phyloP scores from a whole-genome alignment of 1,284 basidiomycete species.

The Pseudozyma sp. region DNA sequence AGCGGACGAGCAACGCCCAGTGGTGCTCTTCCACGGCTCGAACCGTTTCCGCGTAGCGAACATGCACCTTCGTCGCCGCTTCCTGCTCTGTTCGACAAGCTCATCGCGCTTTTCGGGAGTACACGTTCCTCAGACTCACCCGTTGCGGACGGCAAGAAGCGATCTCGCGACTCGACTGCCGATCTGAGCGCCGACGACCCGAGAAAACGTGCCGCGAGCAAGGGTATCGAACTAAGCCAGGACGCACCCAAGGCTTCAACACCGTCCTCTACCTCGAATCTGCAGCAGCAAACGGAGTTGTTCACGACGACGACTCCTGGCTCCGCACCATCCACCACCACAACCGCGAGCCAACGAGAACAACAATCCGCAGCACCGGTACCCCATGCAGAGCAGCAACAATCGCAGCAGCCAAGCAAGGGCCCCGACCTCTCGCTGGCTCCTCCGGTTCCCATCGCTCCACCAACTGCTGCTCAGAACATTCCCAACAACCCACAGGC shows the following conservation, averaged over 20 bases:
- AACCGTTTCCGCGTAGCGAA: slow-evolving; percentile 44
- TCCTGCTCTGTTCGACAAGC: slow-evolving; percentile 44
- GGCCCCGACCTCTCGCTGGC: slow-evolving; percentile 33
- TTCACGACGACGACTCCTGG: background rate
- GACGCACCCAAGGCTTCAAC: slow-evolving; percentile 22
- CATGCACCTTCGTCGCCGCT: slow-evolving; percentile 37
- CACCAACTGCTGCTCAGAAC: slow-evolving; percentile 22
- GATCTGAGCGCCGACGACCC: slow-evolving; percentile 15
- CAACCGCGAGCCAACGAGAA: background rate
- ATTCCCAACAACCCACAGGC: slow-evolving; percentile 49
- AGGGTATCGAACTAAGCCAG: slow-evolving; percentile 18
- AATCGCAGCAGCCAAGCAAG: slow-evolving; percentile 17
- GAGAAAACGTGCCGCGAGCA: slow-evolving; percentile 23
- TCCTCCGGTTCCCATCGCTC: slow-evolving; percentile 36
- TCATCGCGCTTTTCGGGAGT: slow-evolving; percentile 27
- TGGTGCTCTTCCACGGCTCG: slow-evolving; percentile 30
- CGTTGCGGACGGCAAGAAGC: slow-evolving; percentile 18
- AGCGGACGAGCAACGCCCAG: slow-evolving; percentile 10
- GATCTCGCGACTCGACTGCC: slow-evolving; percentile 28
- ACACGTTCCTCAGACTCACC: slow-evolving; percentile 10
- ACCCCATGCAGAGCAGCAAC: slow-evolving; percentile 11
- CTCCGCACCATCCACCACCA: slow-evolving; percentile 1
- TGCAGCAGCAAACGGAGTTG: slow-evolving; percentile 5
- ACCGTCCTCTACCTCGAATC: slow-evolving; percentile 16
- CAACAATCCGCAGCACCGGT: slow-evolving; percentile 5